Evolutionary conservation across 345 rosid genomes (phyloP).

Genomic region (Corchorus olitorius): DNA sequence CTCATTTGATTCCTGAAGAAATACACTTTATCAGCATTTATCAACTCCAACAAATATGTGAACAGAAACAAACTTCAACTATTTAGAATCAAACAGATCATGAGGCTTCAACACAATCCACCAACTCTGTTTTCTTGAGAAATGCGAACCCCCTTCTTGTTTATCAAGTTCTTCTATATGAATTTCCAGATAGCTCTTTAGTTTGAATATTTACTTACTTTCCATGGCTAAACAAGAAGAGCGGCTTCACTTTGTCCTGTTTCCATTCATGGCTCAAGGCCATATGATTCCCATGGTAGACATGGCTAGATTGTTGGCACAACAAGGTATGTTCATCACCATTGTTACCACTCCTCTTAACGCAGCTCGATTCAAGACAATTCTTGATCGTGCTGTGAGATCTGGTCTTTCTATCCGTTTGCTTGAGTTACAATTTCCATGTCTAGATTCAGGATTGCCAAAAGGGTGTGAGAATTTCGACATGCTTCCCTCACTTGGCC

Average conservation of each 20-base stretch:
- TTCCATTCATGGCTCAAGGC: slow-evolving; percentile 68
- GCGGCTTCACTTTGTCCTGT: slow-evolving; percentile 42
- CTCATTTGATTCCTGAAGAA: too few species aligned
- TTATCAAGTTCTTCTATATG: too few species aligned
- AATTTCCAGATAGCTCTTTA: too few species aligned
- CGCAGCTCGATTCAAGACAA: slow-evolving; percentile 27
- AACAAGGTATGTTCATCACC: slow-evolving; percentile 39
- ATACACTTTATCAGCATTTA: too few species aligned
- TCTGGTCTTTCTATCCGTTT: slow-evolving; percentile 33
- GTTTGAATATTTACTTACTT: neutral
- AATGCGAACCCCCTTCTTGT: too few species aligned
- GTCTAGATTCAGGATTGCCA: slow-evolving; percentile 34
- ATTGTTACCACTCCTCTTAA: slow-evolving; percentile 49
- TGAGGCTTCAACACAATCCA: too few species aligned
- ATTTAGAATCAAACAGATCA: too few species aligned
- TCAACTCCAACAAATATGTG: too few species aligned
- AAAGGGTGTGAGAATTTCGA: slow-evolving; percentile 45
- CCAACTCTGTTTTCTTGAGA: too few species aligned
- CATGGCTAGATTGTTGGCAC: slow-evolving; percentile 50
- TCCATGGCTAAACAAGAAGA: neutral
- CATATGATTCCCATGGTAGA: slow-evolving; percentile 61
- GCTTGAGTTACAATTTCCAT: slow-evolving; percentile 30
- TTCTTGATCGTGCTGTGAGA: slow-evolving; percentile 19
- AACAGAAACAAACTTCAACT: too few species aligned
- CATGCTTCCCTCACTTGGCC: slow-evolving; percentile 27